Evolutionary conservation across 768 basidiomycete species (phyloP), one percentile per base, ranked within the genome.

Genomic region (Termitomyces bulborhizus): DNA sequence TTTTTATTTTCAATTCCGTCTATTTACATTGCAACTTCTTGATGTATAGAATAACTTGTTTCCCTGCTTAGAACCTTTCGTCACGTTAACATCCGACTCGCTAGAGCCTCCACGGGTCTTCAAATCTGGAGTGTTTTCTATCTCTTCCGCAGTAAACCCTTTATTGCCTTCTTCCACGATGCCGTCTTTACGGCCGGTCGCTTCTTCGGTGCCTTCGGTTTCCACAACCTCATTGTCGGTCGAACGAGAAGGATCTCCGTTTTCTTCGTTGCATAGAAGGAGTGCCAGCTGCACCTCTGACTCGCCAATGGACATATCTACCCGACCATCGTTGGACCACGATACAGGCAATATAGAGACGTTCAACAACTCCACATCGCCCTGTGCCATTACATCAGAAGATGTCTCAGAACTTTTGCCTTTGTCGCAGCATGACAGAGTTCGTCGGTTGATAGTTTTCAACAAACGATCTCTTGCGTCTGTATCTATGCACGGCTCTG

Each of bases 401-500:
- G 58, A 60, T n/a, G 50, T 54, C 6, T 51, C 50, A 13, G 46
- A 62, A 21, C 61, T 57, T 29, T 27, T 70, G 3, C 62, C 63
- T 15, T 46, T 59, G 36, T 47, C 54, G 6, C 54, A 66, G 37
- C 58, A 68, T 45, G 77, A 79, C 58, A 75, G 66, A 57, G 65
- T 73, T 39, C 76, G 76, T 27, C 70, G 74, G 32, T 42, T 78
- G 12, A 56, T 79, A 45, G 56, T 50, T 27, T 51, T 42, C 27
- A 47, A 54, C 16, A 46, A 24, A 39, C 50, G 41, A 13, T 64
- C 59, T 55, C 44, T 62, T 21, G 42, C 73, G 7, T 56, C 64
- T 37, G 63, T 76, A 43, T 76, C 76, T 9, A 74, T 73, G 63
- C 73, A 71, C 32, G 73, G 78, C 2, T 60, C 62, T 16, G 59